Evolutionary conservation across 768 basidiomycete species (phyloP), one percentile per base, ranked within the genome.

Genomic region (Lentinula edodes): DNA sequence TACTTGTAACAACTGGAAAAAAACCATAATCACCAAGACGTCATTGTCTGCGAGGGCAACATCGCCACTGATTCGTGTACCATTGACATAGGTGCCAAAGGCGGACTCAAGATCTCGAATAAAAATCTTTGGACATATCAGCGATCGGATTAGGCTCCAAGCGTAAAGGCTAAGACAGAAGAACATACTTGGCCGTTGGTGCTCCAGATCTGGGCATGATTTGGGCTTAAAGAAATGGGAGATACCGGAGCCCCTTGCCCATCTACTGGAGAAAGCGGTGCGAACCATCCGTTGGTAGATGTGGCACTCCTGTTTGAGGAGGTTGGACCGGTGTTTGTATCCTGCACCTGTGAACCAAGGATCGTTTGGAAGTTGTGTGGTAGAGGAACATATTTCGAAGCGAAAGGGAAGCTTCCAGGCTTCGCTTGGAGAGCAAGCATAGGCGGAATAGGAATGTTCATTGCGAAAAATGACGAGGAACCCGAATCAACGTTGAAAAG

Each of bases 81-180:
- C 77, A 61, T 83, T 83, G 54, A 83, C 70, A 63, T 72, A 80
- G 36, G 82, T 83, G 10, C 82, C 81, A 57, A 80, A 78, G 6
- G 75, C 65, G 6, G 80, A 75, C 16, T 76, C 74, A 48, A 79
- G 72, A 66, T 83, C 82, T 42, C 76, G 75, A 58, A 83, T 76
- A 59, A 74, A 77, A 15, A 81, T 67, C 82, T 83, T 36, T 6
- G 5, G 13, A 12, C 62, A 15, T 15, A 13, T 20, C 34, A 20
- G 53, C 36, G 15, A 58, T 54, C 58, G 59, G 52, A 38, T 39
- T 60, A 50, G 28, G 28, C 13, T 48, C 20, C n/a, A n/a, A 42
- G 35, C 41, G 42, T 23, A 42, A 23, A 36, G 34, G 65, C 39
- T 9, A 52, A 39, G 38, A 48, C 13, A 35, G n/a, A 5, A 62